Evolutionary conservation across 2,329 filamentous ascomycete species (phyloP).

Genomic region (Aspergillus cejpii): DNA sequence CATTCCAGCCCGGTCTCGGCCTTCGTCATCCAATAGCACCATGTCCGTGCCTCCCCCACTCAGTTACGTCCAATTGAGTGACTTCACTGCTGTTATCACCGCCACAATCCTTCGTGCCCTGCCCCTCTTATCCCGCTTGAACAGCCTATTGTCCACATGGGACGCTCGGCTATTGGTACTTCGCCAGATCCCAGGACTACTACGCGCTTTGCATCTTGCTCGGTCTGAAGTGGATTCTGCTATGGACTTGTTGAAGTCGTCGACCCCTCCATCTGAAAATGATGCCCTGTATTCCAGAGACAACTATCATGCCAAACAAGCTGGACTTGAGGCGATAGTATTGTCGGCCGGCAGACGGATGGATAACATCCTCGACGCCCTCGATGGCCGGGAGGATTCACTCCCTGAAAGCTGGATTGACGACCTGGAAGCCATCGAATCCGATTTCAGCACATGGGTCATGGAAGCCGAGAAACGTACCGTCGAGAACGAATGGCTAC

Average conservation of each 20-base stretch:
- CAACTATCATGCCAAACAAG: constrained; percentile 40
- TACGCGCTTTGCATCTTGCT: constrained; percentile 53
- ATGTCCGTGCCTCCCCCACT: constrained; percentile 39
- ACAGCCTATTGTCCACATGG: constrained; percentile 70
- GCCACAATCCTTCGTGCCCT: constrained; percentile 85
- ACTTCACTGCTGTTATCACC: constrained; percentile 83
- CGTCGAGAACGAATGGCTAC: constrained; percentile 55
- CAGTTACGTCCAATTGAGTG: constrained; percentile 67
- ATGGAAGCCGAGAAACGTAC: constrained; percentile 68
- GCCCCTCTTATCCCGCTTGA: constrained; percentile 69
- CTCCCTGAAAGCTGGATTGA: constrained; percentile 85
- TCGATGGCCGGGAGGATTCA: constrained; percentile 78
- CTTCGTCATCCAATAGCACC: constrained; percentile 42
- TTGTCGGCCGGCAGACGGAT: constrained; percentile 63
- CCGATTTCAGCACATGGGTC: constrained; percentile 72
- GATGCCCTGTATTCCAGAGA: constrained; percentile 27
- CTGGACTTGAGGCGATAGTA: constrained; percentile 63
- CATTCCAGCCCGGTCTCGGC: constrained; percentile 56
- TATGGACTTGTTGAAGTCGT: constrained; percentile 24
- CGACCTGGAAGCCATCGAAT: constrained; percentile 71
- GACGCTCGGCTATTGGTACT: constrained; percentile 67
- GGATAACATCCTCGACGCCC: constrained; percentile 76
- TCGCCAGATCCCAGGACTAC: constrained; percentile 62
- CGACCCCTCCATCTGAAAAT: constrained; percentile 21
- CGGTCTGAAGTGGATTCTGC: constrained; percentile 32